These are phyloP conservation scores for Globisporangium okanoganense DNA, from an alignment of 352 stramenopile genomes.

Conservation along the genomic window DNA sequence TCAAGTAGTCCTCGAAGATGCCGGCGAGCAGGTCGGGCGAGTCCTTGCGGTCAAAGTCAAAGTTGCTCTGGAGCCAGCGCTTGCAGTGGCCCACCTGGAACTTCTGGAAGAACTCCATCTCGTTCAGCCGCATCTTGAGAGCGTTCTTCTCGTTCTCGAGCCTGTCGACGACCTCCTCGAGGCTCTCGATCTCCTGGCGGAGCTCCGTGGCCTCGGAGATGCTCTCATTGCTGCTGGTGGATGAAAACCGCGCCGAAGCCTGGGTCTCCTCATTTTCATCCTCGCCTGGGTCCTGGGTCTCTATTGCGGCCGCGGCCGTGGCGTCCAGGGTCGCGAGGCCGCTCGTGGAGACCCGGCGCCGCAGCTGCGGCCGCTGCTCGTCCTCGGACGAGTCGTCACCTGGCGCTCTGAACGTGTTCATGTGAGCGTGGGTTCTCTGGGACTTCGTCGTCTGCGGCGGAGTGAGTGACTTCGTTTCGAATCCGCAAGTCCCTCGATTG, in stretches of 20 bases:
- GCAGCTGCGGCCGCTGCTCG: slow-evolving; percentile 18
- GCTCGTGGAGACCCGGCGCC: slow-evolving; percentile 13
- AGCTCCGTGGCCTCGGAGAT: slow-evolving; percentile 17
- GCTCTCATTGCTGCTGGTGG: neutral
- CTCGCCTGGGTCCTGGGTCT: neutral
- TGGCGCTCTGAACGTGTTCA: neutral
- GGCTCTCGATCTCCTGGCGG: slow-evolving; percentile 34
- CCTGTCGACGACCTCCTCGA: slow-evolving; percentile 35
- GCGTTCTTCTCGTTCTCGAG: slow-evolving; percentile 47
- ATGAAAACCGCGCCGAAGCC: slow-evolving; percentile 1
- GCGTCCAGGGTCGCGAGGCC: slow-evolving; percentile 4
- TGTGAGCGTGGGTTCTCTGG: neutral
- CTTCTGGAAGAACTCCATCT: slow-evolving; percentile 31
- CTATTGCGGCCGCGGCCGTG: neutral
- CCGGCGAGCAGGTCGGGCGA: slow-evolving; percentile 35
- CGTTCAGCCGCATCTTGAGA: slow-evolving; percentile 41
- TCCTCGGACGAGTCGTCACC: neutral
- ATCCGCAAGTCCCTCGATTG: neutral
- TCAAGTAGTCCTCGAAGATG: slow-evolving; percentile 53
- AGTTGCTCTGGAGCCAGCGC: slow-evolving; percentile 49
- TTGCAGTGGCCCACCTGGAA: slow-evolving; percentile 43
- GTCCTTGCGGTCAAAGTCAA: slow-evolving; percentile 56
- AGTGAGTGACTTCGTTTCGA: neutral
- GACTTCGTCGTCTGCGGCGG: neutral
- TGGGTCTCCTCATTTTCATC: neutral